Evolutionary conservation across 495 filamentous ascomycete genomes (phyloP).

Genomic region (Annulohypoxylon nitens): DNA sequence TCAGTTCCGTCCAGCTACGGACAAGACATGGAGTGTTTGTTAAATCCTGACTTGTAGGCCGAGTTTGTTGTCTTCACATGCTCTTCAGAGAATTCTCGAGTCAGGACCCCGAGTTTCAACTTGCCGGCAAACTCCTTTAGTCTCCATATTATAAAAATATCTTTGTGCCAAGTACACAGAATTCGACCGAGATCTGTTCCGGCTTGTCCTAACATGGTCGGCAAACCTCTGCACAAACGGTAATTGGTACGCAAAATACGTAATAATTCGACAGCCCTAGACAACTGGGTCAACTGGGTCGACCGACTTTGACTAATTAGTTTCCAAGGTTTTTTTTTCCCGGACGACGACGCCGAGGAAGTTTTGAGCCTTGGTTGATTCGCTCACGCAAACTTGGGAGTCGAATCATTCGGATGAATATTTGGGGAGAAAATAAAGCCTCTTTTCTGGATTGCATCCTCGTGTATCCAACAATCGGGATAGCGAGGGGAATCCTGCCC

Average conservation of each 20-base stretch:
- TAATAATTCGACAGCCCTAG: conserved; percentile 19
- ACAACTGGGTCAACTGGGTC: conserved; percentile 8
- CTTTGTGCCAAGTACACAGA: conserved; percentile 34
- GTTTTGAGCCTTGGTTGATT: conserved; percentile 9
- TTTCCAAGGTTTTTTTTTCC: not conserved
- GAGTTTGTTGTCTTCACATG: conserved; percentile 43
- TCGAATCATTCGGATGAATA: not conserved
- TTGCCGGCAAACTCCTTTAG: conserved; percentile 33
- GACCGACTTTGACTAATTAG: conserved; percentile 13
- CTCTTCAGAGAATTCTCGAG: conserved; percentile 22
- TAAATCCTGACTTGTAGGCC: not conserved
- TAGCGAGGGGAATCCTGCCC: conserved; percentile 20
- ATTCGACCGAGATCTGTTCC: conserved; percentile 44
- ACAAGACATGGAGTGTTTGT: not conserved
- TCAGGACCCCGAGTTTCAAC: conserved; percentile 34
- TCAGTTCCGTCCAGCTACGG: conserved; percentile 15
- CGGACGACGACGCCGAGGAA: not conserved
- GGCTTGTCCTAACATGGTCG: conserved; percentile 24
- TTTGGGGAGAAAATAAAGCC: conserved; percentile 3
- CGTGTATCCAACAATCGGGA: conserved; percentile 28
- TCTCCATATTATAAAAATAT: conserved; percentile 37
- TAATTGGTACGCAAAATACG: conserved; percentile 28
- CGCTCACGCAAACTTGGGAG: not conserved
- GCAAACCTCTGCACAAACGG: conserved; percentile 35
- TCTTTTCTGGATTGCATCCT: not conserved